Conservation (phyloP, 805 yeast species). For the Starmerella kuoi region DNA sequence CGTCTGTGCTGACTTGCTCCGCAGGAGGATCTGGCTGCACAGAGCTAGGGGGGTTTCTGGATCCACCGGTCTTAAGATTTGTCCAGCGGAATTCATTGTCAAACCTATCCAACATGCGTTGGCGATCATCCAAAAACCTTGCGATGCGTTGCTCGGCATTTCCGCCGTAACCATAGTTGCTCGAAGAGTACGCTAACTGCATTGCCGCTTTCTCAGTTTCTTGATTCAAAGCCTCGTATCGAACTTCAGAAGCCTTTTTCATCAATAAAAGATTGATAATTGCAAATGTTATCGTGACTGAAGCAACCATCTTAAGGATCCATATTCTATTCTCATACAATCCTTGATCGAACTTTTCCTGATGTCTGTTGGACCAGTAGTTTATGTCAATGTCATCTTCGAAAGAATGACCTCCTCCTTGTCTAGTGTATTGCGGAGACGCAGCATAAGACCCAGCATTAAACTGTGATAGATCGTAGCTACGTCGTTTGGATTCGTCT, state of each 20-base stretch:
- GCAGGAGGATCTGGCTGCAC: background rate
- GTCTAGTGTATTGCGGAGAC: background rate
- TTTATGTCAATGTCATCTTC: conserved; percentile 10
- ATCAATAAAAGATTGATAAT: conserved; percentile 32
- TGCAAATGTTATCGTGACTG: conserved; percentile 31
- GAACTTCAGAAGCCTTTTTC: conserved; percentile 19
- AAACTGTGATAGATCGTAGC: conserved; percentile 10
- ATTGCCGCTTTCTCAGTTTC: conserved; percentile 26
- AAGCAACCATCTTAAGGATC: conserved; percentile 35
- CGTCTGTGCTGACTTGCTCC: too few species aligned
- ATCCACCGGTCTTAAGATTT: conserved; percentile 2
- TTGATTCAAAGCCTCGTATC: conserved; percentile 16
- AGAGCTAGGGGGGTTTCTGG: background rate
- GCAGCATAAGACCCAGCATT: background rate
- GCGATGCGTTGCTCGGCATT: conserved; percentile 40
- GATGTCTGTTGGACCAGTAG: conserved; percentile 26
- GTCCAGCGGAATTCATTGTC: conserved; percentile 12
- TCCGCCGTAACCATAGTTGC: conserved; percentile 44
- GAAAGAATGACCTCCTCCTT: background rate
- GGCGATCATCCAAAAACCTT: conserved; percentile 37
- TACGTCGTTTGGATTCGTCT: conserved; percentile 33
- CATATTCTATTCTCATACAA: conserved; percentile 32
- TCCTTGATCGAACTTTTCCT: conserved; percentile 31
- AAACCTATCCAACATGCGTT: conserved; percentile 19
- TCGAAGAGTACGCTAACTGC: conserved; percentile 33